Evolutionary conservation across 2,329 filamentous ascomycete species (phyloP).

Genomic region (Magnaporthiopsis incrustans): DNA sequence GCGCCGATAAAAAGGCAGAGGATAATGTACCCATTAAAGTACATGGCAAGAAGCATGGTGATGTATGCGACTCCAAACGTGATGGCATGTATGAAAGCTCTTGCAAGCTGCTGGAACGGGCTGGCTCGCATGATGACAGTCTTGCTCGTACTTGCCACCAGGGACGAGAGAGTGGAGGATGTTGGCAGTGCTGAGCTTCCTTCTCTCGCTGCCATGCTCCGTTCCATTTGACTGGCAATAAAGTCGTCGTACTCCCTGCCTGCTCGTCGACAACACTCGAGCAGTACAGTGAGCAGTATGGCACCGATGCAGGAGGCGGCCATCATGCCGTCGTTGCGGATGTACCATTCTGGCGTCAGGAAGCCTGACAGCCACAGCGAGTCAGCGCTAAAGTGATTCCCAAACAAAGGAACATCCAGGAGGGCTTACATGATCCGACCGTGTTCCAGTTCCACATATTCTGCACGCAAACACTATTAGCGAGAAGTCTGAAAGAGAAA

Average conservation of each 20-base stretch:
- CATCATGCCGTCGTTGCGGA: constrained; percentile 6
- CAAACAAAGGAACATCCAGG: neutral
- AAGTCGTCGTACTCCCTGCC: constrained; percentile 1
- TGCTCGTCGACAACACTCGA: neutral
- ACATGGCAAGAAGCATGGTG: no score
- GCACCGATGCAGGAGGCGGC: constrained; percentile 3
- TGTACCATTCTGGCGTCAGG: constrained; percentile 1
- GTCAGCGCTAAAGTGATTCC: neutral
- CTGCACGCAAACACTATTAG: neutral
- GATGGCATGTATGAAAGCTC: no score
- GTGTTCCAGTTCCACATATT: constrained; percentile 6
- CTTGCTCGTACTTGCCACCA: no score
- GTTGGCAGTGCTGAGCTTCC: neutral
- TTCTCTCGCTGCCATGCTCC: neutral
- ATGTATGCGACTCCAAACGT: no score
- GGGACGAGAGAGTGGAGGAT: neutral
- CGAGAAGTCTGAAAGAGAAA: neutral
- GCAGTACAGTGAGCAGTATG: neutral
- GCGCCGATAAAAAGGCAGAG: no score
- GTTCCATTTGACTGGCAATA: neutral
- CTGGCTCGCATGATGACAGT: no score
- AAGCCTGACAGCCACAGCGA: neutral
- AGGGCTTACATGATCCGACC: neutral
- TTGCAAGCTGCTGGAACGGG: no score
- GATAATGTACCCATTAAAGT: no score